Conservation (phyloP, 176 grass and related monocot species). For the Oryza glaberrima region DNA sequence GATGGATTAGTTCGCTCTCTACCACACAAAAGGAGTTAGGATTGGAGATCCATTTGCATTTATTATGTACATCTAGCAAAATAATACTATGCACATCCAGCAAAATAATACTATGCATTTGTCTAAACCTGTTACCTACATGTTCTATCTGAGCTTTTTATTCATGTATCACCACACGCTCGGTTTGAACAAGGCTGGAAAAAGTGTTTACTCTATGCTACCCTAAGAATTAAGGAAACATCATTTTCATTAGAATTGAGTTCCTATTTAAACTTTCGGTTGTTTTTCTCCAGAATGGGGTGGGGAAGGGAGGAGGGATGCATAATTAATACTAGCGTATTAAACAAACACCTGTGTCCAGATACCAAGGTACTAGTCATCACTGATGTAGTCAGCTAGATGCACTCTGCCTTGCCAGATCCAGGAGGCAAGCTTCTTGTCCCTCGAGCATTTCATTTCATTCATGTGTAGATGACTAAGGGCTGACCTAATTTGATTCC, state of each 20-base stretch:
- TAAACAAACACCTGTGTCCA: slow-evolving; percentile 21
- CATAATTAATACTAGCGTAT: slow-evolving; percentile 13
- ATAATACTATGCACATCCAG: not conserved
- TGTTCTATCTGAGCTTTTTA: not conserved
- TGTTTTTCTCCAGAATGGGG: not conserved
- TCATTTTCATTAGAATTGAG: not conserved
- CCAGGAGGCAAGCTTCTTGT: slow-evolving; percentile 38
- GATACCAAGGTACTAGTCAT: slow-evolving; percentile 25
- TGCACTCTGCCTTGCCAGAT: slow-evolving; percentile 32
- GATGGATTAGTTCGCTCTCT: not conserved
- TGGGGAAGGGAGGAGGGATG: not conserved
- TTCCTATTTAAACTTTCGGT: not conserved
- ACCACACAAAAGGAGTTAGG: not conserved
- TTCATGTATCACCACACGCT: slow-evolving; percentile 44
- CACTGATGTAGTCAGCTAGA: not conserved
- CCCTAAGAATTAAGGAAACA: not conserved
- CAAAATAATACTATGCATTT: not conserved
- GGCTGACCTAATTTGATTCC: slow-evolving; percentile 5
- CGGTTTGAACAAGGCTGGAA: slow-evolving; percentile 41
- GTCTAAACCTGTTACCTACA: not conserved
- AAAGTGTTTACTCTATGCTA: slow-evolving; percentile 36
- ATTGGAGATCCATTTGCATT: slow-evolving; percentile 20
- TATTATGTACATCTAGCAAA: not conserved
- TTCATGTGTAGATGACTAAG: not conserved
- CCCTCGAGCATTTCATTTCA: not conserved